These are phyloP conservation scores for Pleurotus tuoliensis DNA, from an alignment of 768 basidiomycete species.

Conservation along the genomic window DNA sequence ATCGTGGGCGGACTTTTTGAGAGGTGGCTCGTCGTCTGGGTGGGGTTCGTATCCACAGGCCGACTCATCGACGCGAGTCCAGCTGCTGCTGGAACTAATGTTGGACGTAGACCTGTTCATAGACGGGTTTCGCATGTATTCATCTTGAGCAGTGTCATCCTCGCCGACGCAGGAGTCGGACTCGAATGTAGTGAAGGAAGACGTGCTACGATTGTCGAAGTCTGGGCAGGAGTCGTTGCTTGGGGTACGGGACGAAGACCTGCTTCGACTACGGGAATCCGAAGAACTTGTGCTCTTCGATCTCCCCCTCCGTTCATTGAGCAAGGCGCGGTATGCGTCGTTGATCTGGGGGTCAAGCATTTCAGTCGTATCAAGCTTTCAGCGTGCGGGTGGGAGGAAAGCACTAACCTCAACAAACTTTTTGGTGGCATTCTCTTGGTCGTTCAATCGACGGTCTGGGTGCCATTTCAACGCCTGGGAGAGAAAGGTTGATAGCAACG, in stretches of 20 bases:
- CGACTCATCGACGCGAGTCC: slow-evolving; percentile 1
- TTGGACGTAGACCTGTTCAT: neutral
- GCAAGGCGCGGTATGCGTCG: slow-evolving; percentile 44
- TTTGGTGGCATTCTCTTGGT: slow-evolving; percentile 42
- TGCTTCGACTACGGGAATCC: slow-evolving; percentile 1
- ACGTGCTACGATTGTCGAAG: slow-evolving; percentile 1
- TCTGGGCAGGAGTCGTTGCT: slow-evolving; percentile 4
- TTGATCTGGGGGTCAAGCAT: slow-evolving; percentile 34
- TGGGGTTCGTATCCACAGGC: neutral
- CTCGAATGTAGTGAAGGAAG: slow-evolving; percentile 3
- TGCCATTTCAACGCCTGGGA: slow-evolving; percentile 54
- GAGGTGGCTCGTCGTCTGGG: neutral
- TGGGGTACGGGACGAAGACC: slow-evolving; percentile 7
- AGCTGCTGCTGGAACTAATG: neutral
- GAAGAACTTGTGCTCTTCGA: slow-evolving; percentile 11
- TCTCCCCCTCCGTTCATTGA: slow-evolving; percentile 37
- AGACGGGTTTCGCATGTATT: slow-evolving; percentile 1
- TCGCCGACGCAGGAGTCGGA: slow-evolving; percentile 5
- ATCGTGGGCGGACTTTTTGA: neutral
- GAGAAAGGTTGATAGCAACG: neutral
- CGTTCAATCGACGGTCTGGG: slow-evolving; percentile 45
- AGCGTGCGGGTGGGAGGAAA: neutral
- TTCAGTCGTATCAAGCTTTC: neutral
- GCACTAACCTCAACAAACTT: slow-evolving; percentile 46
- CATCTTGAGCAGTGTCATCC: slow-evolving; percentile 7